Evolutionary conservation across 495 filamentous ascomycete species (phyloP), one percentile per base, ranked within the genome.

Genomic region (Aspergillus kassunensis): DNA sequence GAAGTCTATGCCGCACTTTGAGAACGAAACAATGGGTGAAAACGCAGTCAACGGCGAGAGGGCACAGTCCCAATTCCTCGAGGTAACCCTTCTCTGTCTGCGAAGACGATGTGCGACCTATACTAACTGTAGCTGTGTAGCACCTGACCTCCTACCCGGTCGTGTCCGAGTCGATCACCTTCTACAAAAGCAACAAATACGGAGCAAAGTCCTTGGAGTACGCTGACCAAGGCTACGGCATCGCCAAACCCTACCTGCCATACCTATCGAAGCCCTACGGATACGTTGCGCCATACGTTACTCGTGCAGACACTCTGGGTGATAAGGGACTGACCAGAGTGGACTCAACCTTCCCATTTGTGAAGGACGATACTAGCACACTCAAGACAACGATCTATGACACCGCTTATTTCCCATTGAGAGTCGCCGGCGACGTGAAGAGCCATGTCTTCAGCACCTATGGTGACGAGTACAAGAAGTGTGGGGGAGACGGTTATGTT

Each of bases 71-170:
- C 81, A 85, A 51, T 87, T 86, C 69, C 56, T 89, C 44, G 75
- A 80, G 37, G 85, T 88, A 78, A 55, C 18, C 6, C 30, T 20
- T 44, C 51, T 18, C 53, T 33, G 46, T n/a, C n/a, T n/a, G n/a
- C n/a, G n/a, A n/a, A n/a, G n/a, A 16, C 11, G 12, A 24, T 27
- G 31, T 33, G 16, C n/a, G 34, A 29, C 37, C 33, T 19, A 29
- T 31, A 51, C 51, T 53, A 3, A 53, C 34, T 11, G 30, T 57
- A 6, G 19, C 29, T 37, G 36, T 40, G 27, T 34, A 95, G 87
- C 92, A 97, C 65, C 79, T 97, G 54, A 78, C 80, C 33, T 85
- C 83, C 54, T 96, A 95, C 73, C 93, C 93, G 9, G 71, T 93
- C 45, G 80, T 97, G 65, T 84, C 81, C 60, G 90, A 95, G 68